Percentiles rank a stretch among this genome's conserved stretches.
Evolutionary conservation across 306 rosid species (phyloP).

Genomic region (Casuarina cunninghamiana): DNA sequence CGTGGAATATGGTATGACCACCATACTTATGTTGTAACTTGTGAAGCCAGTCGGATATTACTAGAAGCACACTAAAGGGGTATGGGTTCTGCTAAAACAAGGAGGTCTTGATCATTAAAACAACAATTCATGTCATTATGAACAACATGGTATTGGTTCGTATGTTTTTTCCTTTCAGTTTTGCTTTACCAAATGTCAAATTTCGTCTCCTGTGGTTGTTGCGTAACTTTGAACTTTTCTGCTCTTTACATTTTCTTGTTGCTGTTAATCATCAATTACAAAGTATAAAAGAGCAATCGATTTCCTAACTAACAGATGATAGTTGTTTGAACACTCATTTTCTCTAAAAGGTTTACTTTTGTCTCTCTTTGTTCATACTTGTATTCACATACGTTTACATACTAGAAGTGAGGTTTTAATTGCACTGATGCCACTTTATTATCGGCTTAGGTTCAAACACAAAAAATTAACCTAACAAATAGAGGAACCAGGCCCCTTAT

Average conservation of each 20-base stretch:
- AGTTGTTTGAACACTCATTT: not conserved
- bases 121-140: slow-evolving; percentile 93
- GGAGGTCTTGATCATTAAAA: slow-evolving; percentile 88
- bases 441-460: too few relatives aligned
- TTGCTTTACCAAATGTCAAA: not conserved
- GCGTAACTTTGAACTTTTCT: not conserved
- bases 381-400: not conserved
- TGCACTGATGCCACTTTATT: not conserved
- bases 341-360: not conserved
- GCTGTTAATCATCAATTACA: too few relatives aligned
- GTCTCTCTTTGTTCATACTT: not conserved
- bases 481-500: too few relatives aligned
- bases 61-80: slow-evolving; percentile 29
- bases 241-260: not conserved
- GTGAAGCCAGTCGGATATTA: slow-evolving; percentile 18
- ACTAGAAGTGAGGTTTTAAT: not conserved
- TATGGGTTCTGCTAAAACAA: slow-evolving; percentile 63
- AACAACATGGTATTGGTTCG: slow-evolving; percentile 78
- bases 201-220: not conserved
- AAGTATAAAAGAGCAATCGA: too few relatives aligned
- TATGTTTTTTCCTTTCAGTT: slow-evolving; percentile 19
- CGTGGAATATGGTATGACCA: slow-evolving; percentile 73
- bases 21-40: slow-evolving; percentile 10
- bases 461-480: too few relatives aligned
- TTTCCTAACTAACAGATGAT: not conserved